These are phyloP conservation scores for Arthrobotrys sphaeroides DNA, from an alignment of 2,329 filamentous ascomycete genomes.

Conservation along the genomic window DNA sequence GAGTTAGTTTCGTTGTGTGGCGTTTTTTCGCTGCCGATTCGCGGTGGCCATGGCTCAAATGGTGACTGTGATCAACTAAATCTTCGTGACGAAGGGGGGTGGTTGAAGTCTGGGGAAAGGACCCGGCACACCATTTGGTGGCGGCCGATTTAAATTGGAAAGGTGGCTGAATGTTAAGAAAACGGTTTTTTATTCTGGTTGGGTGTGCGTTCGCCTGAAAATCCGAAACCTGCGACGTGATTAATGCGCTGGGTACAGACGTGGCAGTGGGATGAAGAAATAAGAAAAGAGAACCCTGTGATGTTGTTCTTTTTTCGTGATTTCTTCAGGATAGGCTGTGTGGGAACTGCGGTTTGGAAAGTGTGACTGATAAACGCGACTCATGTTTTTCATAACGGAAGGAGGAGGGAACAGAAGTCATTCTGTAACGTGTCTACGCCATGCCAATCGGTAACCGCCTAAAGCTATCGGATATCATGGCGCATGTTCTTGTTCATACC, in stretches of 20 bases:
- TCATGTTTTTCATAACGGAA: background rate
- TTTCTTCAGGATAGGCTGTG: background rate
- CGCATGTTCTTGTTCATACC: background rate
- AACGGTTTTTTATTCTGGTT: too few relatives aligned
- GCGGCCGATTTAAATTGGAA: background rate
- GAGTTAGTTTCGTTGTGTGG: background rate
- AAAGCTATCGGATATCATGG: conserved; percentile 19
- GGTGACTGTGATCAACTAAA: background rate
- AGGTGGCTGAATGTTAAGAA: conserved; percentile 5
- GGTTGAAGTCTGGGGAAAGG: background rate
- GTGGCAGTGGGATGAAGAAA: background rate
- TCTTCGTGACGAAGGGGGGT: background rate
- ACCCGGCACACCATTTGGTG: background rate
- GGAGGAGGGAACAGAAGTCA: background rate
- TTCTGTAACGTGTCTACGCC: background rate
- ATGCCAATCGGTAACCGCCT: background rate
- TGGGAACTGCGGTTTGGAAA: background rate
- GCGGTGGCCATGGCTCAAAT: background rate
- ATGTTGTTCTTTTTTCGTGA: too few relatives aligned
- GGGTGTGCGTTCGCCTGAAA: background rate
- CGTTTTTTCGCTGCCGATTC: background rate
- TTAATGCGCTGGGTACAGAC: background rate
- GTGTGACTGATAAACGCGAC: background rate
- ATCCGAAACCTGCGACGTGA: conserved; percentile 17
- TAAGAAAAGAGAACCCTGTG: too few relatives aligned